phyloP scores from a whole-genome alignment of 2,329 filamentous ascomycete species.

The Cordyceps cateniannulata region DNA sequence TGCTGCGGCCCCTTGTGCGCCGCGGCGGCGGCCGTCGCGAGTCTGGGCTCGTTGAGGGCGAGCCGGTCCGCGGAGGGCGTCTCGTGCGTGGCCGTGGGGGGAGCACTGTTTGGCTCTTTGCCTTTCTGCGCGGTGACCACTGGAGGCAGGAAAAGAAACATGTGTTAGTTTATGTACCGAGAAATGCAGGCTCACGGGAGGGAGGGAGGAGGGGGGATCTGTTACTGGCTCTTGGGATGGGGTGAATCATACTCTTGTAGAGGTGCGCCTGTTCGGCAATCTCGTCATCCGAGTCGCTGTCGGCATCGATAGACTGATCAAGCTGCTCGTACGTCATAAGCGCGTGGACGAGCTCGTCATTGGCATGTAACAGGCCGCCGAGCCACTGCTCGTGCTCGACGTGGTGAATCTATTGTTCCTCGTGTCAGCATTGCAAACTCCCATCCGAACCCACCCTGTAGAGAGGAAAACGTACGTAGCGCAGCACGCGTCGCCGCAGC shows the following conservation, averaged over 20 bases:
- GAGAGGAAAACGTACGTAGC: constrained; percentile 54
- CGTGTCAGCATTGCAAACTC: neutral
- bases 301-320: constrained; percentile 74
- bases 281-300: constrained; percentile 65
- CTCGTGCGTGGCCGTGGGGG: neutral
- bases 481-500: constrained; percentile 74
- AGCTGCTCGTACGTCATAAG: constrained; percentile 93
- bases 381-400: constrained; percentile 90
- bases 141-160: no score
- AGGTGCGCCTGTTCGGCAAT: constrained; percentile 59
- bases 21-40: neutral
- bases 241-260: constrained; percentile 45
- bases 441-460: no score
- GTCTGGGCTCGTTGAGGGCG: constrained; percentile 32
- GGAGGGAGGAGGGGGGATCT: neutral
- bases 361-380: constrained; percentile 83
- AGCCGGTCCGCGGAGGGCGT: neutral
- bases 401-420: constrained; percentile 64
- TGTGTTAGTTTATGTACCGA: neutral
- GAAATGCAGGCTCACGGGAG: neutral
- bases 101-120: constrained; percentile 5
- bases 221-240: no score
- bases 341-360: constrained; percentile 90
- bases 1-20: constrained; percentile 27
- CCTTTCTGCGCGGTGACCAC: constrained; percentile 27